Evolutionary conservation across 805 yeast species (phyloP).

Genomic region (Lipomyces chichibuensis): DNA sequence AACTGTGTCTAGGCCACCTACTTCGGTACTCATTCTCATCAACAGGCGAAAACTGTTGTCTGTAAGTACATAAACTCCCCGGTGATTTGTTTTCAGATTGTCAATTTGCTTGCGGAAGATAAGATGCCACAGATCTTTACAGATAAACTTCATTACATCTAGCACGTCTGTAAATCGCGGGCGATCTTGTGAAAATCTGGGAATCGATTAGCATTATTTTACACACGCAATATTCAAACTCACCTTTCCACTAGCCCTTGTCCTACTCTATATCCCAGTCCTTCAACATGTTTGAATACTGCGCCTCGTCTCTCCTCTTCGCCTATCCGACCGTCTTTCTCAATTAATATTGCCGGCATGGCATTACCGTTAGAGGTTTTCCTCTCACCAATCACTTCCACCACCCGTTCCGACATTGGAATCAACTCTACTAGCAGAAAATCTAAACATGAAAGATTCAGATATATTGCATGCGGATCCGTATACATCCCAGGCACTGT

Average conservation of each 20-base stretch:
- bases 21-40: constrained; percentile 50
- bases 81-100: constrained; percentile 86
- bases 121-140: constrained; percentile 87
- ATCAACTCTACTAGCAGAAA: constrained; percentile 74
- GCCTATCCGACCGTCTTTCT: constrained; percentile 16
- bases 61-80: constrained; percentile 78
- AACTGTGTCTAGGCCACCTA: constrained; percentile 42
- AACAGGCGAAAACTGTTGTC: constrained; percentile 67
- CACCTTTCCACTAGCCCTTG: constrained; percentile 55
- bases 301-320: constrained; percentile 50
- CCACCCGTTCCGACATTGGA: constrained; percentile 69
- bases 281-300: constrained; percentile 60
- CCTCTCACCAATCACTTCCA: constrained; percentile 48
- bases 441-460: constrained; percentile 62
- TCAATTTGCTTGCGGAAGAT: constrained; percentile 87
- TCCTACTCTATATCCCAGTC: constrained; percentile 73
- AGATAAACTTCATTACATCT: constrained; percentile 87
- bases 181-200: constrained; percentile 47
- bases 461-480: constrained; percentile 42
- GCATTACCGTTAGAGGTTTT: constrained; percentile 4
- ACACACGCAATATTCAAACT: constrained; percentile 21
- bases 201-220: background rate
- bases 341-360: background rate
- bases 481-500: constrained; percentile 13
- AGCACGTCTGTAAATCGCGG: constrained; percentile 62